Conservation (phyloP, 768 basidiomycete species). For the Panellus pusillus region DNA sequence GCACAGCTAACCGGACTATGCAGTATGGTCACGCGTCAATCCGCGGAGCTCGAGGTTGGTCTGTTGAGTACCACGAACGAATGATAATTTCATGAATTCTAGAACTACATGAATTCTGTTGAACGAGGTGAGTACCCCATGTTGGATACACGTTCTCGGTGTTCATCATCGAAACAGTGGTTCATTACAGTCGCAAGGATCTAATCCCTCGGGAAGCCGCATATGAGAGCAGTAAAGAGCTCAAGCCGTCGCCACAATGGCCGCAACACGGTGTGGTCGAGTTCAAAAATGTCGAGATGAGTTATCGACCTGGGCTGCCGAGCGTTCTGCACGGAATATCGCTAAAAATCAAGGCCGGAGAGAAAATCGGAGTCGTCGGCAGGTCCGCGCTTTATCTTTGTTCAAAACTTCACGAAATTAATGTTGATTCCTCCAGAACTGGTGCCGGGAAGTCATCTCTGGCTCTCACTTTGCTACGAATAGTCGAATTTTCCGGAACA, state of each 20-base stretch:
- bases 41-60: constrained; percentile 63
- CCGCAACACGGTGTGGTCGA: constrained; percentile 59
- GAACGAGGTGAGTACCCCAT: constrained; percentile 46
- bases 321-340: constrained; percentile 67
- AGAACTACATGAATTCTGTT: constrained; percentile 69
- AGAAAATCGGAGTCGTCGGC: constrained; percentile 81
- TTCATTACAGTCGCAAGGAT: constrained; percentile 52
- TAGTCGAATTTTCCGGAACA: constrained; percentile 65
- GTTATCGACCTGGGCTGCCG: constrained; percentile 71
- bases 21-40: constrained; percentile 54
- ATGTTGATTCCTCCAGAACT: constrained; percentile 36
- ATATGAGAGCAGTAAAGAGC: constrained; percentile 51
- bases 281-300: constrained; percentile 59
- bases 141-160: background rate
- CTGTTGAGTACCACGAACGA: background rate
- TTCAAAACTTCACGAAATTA: background rate
- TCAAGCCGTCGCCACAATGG: constrained; percentile 61
- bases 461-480: constrained; percentile 63
- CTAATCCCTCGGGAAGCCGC: constrained; percentile 64
- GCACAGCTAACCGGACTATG: constrained; percentile 54
- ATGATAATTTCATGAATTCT: background rate
- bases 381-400: constrained; percentile 23
- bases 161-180: constrained; percentile 33
- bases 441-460: constrained; percentile 66
- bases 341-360: constrained; percentile 58